Conservation (phyloP, 441 rosid species). For the Dalechampia spathulata region DNA sequence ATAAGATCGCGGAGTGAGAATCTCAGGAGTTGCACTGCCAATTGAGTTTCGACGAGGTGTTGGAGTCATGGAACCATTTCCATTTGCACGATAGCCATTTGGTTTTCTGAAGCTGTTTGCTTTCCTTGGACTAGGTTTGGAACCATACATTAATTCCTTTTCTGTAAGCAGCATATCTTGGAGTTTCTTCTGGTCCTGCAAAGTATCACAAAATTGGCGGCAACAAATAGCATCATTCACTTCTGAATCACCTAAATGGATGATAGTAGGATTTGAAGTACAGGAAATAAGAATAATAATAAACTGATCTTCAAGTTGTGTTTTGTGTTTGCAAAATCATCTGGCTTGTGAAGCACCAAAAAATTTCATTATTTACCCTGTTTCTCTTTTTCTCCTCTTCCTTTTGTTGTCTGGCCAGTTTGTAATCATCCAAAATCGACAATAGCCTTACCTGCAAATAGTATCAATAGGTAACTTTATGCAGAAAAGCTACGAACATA, state of each 20-base stretch:
- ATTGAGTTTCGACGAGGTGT: constrained; percentile 76
- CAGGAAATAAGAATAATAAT: too few relatives aligned
- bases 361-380: constrained; percentile 66
- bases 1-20: constrained; percentile 66
- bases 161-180: constrained; percentile 79
- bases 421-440: constrained; percentile 83
- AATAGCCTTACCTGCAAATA: constrained; percentile 60
- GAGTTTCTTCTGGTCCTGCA: constrained; percentile 93
- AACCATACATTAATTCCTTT: constrained; percentile 87
- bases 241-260: background rate
- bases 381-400: constrained; percentile 89
- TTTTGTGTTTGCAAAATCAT: too few relatives aligned
- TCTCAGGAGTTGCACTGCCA: constrained; percentile 55
- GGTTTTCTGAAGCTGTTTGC: constrained; percentile 74
- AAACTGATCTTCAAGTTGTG: too few relatives aligned
- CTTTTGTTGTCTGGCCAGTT: constrained; percentile 63
- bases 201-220: constrained; percentile 3
- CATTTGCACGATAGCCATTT: constrained; percentile 63
- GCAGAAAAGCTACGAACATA: too few relatives aligned
- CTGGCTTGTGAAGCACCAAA: too few relatives aligned
- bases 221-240: background rate
- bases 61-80: constrained; percentile 84
- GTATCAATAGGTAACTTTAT: constrained; percentile 10
- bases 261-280: background rate
- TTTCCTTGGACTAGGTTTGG: constrained; percentile 89